phyloP scores from a whole-genome alignment of 2,329 filamentous ascomycete genomes.

The Thielaviopsis cerberus region DNA sequence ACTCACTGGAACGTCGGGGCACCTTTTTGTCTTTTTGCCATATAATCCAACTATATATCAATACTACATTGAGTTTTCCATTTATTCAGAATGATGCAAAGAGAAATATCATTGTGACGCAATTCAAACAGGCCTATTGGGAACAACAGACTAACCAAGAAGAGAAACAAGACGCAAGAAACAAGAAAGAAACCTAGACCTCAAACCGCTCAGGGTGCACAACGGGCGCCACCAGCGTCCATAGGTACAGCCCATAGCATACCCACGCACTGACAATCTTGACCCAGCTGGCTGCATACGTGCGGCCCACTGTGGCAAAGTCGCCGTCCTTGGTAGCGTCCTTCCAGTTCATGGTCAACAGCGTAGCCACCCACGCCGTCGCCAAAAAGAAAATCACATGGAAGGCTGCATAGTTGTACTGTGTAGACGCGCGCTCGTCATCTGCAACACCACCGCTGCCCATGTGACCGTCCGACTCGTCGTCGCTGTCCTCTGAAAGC shows the following conservation, averaged over 20 bases:
- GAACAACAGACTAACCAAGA: background rate
- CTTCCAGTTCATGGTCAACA: constrained; percentile 60
- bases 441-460: constrained; percentile 50
- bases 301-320: constrained; percentile 83
- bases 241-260: constrained; percentile 83
- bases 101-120: background rate
- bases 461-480: constrained; percentile 37
- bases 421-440: constrained; percentile 73
- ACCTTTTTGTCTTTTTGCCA: background rate
- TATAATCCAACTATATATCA: background rate
- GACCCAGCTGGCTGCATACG: constrained; percentile 95
- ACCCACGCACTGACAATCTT: constrained; percentile 97
- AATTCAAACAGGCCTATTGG: background rate
- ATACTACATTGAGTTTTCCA: background rate
- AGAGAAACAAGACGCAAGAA: background rate
- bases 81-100: background rate
- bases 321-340: constrained; percentile 45
- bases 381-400: constrained; percentile 96
- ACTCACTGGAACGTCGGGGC: constrained; percentile 10
- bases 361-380: constrained; percentile 84
- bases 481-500: constrained; percentile 50
- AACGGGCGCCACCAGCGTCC: constrained; percentile 78
- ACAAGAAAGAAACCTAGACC: constrained; percentile 1
- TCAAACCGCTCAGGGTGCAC: constrained; percentile 65
- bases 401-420: constrained; percentile 93